Conservation (phyloP, 108 stramenopile species). For the Cylindrotheca fusiformis region DNA sequence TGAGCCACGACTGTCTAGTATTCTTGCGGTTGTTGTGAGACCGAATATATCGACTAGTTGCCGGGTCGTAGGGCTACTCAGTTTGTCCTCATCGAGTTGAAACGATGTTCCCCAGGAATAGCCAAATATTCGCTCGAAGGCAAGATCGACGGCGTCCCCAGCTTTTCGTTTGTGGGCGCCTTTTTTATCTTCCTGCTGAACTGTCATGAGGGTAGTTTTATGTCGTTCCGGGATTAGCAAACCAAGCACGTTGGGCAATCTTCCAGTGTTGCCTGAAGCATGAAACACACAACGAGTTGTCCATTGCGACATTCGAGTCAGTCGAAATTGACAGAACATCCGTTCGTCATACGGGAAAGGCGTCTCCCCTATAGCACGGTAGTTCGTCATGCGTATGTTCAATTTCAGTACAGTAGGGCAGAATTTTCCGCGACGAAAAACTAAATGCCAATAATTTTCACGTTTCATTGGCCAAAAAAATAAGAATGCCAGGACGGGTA, state of each 20-base stretch:
- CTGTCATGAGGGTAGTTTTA: no score
- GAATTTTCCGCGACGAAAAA: background rate
- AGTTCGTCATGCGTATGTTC: no score
- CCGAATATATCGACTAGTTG: slow-evolving; percentile 59
- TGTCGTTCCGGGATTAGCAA: no score
- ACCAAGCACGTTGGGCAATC: no score
- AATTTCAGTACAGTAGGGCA: background rate
- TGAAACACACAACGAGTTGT: background rate
- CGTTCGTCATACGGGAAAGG: background rate
- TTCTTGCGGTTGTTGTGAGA: slow-evolving; percentile 21
- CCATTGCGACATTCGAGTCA: background rate
- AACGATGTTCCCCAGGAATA: slow-evolving; percentile 51
- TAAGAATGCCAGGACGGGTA: no score
- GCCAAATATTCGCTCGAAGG: slow-evolving; percentile 75
- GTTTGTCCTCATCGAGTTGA: slow-evolving; percentile 8
- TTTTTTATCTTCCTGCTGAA: no score
- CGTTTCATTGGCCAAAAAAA: no score
- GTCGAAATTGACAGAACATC: background rate
- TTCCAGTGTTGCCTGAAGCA: background rate
- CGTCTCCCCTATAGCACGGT: no score
- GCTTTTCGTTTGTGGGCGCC: slow-evolving; percentile 28
- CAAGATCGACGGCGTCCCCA: slow-evolving; percentile 49
- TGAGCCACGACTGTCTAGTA: slow-evolving; percentile 13
- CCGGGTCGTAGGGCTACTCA: slow-evolving; percentile 5
- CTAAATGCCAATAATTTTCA: no score